phyloP scores from a whole-genome alignment of 345 rosid species.

The Eucalyptus virginea region DNA sequence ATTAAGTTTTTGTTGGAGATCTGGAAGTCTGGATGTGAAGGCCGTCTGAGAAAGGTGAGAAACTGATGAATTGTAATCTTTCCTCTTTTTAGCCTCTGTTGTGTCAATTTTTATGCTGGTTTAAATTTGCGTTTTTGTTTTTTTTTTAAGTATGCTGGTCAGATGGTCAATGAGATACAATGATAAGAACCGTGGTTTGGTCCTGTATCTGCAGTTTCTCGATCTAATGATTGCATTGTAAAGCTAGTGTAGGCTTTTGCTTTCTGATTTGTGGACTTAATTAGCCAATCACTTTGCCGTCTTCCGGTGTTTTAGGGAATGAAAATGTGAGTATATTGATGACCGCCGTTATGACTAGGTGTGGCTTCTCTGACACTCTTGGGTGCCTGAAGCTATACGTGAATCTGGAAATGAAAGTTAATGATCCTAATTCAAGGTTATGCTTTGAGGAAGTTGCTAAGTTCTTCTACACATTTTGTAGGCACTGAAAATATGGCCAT shows the following conservation, averaged over 20 bases:
- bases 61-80: neutral
- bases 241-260: neutral
- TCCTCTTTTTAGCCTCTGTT: neutral
- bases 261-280: neutral
- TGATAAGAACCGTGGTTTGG: neutral
- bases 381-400: neutral
- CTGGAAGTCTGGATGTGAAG: conserved; percentile 3
- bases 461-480: conserved; percentile 1
- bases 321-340: neutral
- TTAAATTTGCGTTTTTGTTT: neutral
- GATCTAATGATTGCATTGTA: neutral
- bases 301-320: neutral
- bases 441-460: neutral
- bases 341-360: neutral
- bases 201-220: neutral
- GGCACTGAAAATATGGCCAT: conserved; percentile 43
- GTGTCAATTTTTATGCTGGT: neutral
- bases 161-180: neutral
- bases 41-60: neutral
- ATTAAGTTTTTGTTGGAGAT: conserved; percentile 9
- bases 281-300: neutral
- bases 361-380: neutral
- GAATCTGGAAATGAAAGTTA: neutral
- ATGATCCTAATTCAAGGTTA: neutral
- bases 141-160: neutral